Evolutionary conservation across 257 asterid species (phyloP).

Genomic region (Asclepias syriaca): DNA sequence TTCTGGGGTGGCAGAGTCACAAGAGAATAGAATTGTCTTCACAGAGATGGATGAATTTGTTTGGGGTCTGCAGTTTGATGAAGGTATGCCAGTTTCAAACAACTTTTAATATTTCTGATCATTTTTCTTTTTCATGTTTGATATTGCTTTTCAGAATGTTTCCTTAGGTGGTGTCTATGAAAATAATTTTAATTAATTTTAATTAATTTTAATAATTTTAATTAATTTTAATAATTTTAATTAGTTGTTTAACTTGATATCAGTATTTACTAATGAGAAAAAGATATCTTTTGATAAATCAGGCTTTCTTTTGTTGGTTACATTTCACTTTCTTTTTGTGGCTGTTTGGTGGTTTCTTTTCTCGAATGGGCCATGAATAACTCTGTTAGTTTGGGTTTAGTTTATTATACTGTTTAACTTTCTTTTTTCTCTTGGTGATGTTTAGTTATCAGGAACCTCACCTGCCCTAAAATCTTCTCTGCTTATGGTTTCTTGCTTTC

Average conservation of each 20-base stretch:
- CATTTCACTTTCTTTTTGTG: background rate
- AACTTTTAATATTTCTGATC: background rate
- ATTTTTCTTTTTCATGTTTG: background rate
- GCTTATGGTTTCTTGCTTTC: constrained; percentile 10
- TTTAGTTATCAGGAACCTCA: background rate
- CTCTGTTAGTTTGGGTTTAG: background rate
- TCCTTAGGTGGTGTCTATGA: background rate
- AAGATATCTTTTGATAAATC: background rate
- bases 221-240: background rate
- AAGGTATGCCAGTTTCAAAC: constrained; percentile 40
- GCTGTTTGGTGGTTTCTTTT: background rate
- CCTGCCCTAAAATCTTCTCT: background rate
- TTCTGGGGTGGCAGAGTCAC: constrained; percentile 47
- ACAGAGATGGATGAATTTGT: constrained; percentile 99
- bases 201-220: too few species aligned
- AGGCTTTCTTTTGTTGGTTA: background rate
- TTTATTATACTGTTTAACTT: background rate
- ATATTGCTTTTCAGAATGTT: background rate
- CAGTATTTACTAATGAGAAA: background rate
- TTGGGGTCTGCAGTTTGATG: constrained; percentile 92
- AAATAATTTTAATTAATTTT: background rate
- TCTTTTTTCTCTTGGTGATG: background rate
- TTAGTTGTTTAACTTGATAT: background rate
- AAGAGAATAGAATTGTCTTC: constrained; percentile 77
- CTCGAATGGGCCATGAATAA: background rate